Base-by-base conservation (phyloP, 2,329 filamentous ascomycete species). In the Zasmidium cellare region DNA sequence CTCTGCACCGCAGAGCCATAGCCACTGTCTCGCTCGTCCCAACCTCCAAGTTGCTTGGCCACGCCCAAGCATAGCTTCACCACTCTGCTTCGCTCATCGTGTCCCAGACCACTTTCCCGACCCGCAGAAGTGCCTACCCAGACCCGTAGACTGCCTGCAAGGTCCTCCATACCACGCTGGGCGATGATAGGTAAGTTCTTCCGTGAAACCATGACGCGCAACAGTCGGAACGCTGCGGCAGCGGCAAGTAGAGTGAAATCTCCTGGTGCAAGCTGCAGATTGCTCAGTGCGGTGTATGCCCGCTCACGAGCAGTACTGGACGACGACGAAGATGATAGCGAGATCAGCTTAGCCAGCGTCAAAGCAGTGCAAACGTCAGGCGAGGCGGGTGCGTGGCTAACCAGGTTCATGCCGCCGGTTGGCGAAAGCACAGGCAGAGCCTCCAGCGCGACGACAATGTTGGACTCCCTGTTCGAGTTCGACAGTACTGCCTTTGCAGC, bases 401-500 rank as follows among this genome's bases (percentile, higher is more conserved):
- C 75, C 6, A 78, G 61, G 55, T 80, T 80, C 62, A 78, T 75
- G 14, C 58, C 64, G 25, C 62, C 58, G 22, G 66, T 65, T 1
- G 67, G 63, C 14, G 64, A 65, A 12, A 66, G 59, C 48, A 67
- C 61, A 1, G 82, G 83, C 7, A 86, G 70, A 1, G 81, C 77
- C n/a, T 80, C 74, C 45, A 85, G 76, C 2, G 84, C 82, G 2
- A 79, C 74, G 20, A 78, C 72, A 47, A 86, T 81, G 64, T 81
- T 80, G 22, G 72, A 64, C 16, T 80, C 73, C 31, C 83, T 80
- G 54, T 81, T 76, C 7, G 78, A 72, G 53, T 83, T 80, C n/a
- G 81, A 77, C 25, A 87, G 78, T 2, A 87, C 77, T 7, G 84
- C 82, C 67, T 83, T 83, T 61, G 84, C 82, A 12, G 83, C 82